Evolutionary conservation across 371 early-diverging fungal species (phyloP).

Genomic region (Mycotypha africana): DNA sequence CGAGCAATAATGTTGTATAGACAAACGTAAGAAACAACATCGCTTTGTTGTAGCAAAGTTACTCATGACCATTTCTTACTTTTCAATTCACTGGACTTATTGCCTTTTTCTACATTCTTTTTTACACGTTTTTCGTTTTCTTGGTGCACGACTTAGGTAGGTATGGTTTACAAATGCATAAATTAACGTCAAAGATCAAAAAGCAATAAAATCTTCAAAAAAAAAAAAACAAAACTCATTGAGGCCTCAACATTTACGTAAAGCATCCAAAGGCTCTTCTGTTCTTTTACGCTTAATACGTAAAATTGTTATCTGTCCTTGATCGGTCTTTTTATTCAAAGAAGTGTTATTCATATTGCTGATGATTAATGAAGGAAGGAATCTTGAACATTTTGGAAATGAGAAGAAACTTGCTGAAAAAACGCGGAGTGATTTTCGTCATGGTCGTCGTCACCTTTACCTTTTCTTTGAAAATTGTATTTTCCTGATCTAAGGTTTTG

Average conservation of each 20-base stretch:
- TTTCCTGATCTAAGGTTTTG: no score
- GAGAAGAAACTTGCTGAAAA: no score
- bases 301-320: constrained; percentile 54
- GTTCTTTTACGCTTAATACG: constrained; percentile 76
- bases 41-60: background rate
- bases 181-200: constrained; percentile 2
- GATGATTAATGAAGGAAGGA: no score
- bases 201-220: constrained; percentile 2
- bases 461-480: no score
- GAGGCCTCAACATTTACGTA: constrained; percentile 29
- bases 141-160: constrained; percentile 34
- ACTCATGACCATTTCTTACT: background rate
- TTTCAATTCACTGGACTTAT: background rate
- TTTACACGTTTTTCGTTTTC: constrained; percentile 23
- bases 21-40: background rate
- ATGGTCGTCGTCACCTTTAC: no score
- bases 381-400: no score
- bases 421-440: no score
- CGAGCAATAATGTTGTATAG: no score
- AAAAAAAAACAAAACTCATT: background rate
- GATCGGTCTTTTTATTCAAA: no score
- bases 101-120: constrained; percentile 7
- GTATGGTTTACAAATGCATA: background rate
- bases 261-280: constrained; percentile 73
- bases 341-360: no score